These are phyloP conservation scores for Plantago rigida DNA, from an alignment of 305 asterid genomes.

Conservation along the genomic window DNA sequence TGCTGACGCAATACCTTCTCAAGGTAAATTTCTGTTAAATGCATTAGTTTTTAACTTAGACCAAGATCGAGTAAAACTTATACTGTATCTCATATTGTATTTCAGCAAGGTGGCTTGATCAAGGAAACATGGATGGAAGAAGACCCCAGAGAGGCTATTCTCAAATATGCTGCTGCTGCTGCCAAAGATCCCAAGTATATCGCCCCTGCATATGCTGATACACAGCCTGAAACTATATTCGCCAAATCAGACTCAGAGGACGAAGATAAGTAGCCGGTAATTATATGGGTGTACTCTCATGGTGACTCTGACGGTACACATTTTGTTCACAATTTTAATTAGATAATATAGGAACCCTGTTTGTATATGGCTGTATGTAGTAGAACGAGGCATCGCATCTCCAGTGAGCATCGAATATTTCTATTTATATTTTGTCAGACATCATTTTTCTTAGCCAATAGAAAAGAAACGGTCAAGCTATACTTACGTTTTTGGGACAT, in stretches of 20 bases:
- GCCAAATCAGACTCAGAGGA: constrained; percentile 77
- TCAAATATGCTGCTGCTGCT: constrained; percentile 76
- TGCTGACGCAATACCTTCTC: constrained; percentile 85
- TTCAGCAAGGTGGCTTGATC: constrained; percentile 90
- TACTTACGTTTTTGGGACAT: too few relatives aligned
- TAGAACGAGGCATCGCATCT: too few relatives aligned
- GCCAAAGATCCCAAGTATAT: constrained; percentile 70
- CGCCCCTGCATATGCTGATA: constrained; percentile 77
- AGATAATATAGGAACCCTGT: too few relatives aligned
- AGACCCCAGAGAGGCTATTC: constrained; percentile 92
- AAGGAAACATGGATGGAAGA: constrained; percentile 94
- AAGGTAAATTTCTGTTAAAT: constrained; percentile 41
- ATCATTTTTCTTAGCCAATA: too few relatives aligned
- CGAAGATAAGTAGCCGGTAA: constrained; percentile 44
- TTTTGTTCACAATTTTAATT: neutral
- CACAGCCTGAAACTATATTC: constrained; percentile 75
- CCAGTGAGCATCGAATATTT: too few relatives aligned
- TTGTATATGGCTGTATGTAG: too few relatives aligned
- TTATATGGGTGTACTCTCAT: too few relatives aligned
- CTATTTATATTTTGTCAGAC: too few relatives aligned
- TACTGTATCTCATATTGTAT: constrained; percentile 17
- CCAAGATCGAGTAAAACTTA: neutral
- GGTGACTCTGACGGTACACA: neutral
- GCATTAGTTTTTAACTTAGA: neutral
- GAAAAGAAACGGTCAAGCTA: too few relatives aligned